phyloP scores from a whole-genome alignment of 164 flowering plant species.

The Macadamia tetraphylla region DNA sequence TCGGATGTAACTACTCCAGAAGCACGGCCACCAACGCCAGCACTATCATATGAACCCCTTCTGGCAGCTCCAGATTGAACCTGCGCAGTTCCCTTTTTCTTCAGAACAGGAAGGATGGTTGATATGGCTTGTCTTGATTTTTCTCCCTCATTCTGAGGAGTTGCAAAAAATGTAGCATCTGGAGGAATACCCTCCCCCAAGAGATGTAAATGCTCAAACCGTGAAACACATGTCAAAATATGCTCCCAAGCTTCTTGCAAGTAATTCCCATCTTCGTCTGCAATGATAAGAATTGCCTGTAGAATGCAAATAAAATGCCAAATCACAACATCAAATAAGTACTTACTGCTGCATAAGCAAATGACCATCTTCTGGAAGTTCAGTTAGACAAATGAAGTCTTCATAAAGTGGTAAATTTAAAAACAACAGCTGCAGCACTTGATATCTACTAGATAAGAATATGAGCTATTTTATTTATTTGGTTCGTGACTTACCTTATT shows the following conservation, averaged over 20 bases:
- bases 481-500: no score
- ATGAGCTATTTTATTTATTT: no score
- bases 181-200: slow-evolving; percentile 99
- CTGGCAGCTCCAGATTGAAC: slow-evolving; percentile 73
- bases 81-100: slow-evolving; percentile 86
- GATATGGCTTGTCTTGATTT: slow-evolving; percentile 77
- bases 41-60: slow-evolving; percentile 99
- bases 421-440: background rate
- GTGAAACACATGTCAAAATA: slow-evolving; percentile 93
- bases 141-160: slow-evolving; percentile 78
- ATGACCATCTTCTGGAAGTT: background rate
- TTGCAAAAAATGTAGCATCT: slow-evolving; percentile 95
- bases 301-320: slow-evolving; percentile 13
- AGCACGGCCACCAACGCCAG: slow-evolving; percentile 77
- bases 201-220: slow-evolving; percentile 97
- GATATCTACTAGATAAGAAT: no score
- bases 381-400: background rate
- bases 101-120: slow-evolving; percentile 76
- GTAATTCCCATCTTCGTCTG: slow-evolving; percentile 98
- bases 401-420: background rate
- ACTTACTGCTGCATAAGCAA: background rate
- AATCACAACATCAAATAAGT: slow-evolving; percentile 10
- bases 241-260: slow-evolving; percentile 99
- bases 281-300: slow-evolving; percentile 83
- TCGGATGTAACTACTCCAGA: slow-evolving; percentile 79